A percentile compares a stretch with the other conserved stretches of the same genome.
These are phyloP conservation scores for Citrus sp. DNA, from an alignment of 345 rosid genomes.

Conservation along the genomic window DNA sequence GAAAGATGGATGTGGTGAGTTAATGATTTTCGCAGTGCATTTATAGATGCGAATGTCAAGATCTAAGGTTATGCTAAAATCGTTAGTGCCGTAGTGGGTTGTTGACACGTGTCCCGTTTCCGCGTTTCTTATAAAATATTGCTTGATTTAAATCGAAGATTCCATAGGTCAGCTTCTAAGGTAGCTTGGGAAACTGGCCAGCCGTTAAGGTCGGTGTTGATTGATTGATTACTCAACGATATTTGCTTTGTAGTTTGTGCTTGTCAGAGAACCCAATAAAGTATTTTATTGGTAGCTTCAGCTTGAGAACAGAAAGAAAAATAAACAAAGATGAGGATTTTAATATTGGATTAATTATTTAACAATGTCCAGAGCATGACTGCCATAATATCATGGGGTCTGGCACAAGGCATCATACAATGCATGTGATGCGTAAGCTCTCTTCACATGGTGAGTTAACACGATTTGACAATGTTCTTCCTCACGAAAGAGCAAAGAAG, in stretches of 20 bases:
- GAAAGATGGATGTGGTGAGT: neutral
- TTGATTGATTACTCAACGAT: neutral
- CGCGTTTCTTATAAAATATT: neutral
- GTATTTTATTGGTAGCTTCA: neutral
- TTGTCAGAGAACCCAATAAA: neutral
- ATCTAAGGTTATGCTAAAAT: neutral
- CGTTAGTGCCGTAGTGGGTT: neutral
- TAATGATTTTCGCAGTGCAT: neutral
- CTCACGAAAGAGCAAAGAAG: constrained; percentile 33
- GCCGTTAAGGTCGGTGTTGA: neutral
- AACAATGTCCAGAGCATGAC: neutral
- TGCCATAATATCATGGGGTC: neutral
- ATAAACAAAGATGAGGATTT: neutral
- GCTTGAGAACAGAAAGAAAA: too few species aligned
- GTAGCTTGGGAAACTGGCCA: neutral
- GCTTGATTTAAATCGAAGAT: neutral
- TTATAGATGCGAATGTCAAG: neutral
- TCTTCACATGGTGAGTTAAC: neutral
- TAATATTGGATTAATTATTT: neutral
- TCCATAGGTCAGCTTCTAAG: neutral
- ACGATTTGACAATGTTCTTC: constrained; percentile 18
- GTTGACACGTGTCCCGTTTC: neutral
- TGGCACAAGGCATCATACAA: neutral
- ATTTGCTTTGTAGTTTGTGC: neutral
- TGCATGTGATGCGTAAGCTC: neutral